These are phyloP conservation scores for Boletus barrowsii DNA, from an alignment of 768 basidiomycete genomes.

Conservation along the genomic window DNA sequence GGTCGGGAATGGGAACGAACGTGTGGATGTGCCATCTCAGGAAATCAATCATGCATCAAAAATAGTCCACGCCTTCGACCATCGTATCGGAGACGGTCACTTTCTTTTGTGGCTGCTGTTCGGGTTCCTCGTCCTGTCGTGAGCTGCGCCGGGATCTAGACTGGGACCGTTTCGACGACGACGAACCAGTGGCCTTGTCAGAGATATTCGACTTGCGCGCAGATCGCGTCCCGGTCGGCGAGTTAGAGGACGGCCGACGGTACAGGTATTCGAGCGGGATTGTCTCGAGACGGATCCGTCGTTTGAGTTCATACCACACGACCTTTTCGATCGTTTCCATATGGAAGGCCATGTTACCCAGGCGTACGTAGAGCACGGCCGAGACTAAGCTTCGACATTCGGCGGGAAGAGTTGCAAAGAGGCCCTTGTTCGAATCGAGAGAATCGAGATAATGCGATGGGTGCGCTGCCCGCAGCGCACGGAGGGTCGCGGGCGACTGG, in stretches of 20 bases:
- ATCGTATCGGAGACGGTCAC: slow-evolving; percentile 2
- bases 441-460: slow-evolving; percentile 35
- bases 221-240: neutral
- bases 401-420: slow-evolving; percentile 36
- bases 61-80: slow-evolving; percentile 34
- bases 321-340: slow-evolving; percentile 41
- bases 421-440: slow-evolving; percentile 24
- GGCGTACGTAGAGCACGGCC: slow-evolving; percentile 32
- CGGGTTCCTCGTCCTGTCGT: neutral
- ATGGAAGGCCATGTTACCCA: slow-evolving; percentile 32
- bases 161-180: slow-evolving; percentile 2
- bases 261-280: slow-evolving; percentile 20
- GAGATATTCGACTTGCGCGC: slow-evolving; percentile 1
- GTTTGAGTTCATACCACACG: slow-evolving; percentile 34
- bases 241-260: slow-evolving; percentile 3
- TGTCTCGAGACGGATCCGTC: slow-evolving; percentile 30
- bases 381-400: slow-evolving; percentile 34
- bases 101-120: neutral
- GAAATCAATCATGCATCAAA: slow-evolving; percentile 10
- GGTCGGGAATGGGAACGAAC: neutral
- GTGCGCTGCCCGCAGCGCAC: slow-evolving; percentile 38
- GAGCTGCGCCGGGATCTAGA: slow-evolving; percentile 7
- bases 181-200: neutral
- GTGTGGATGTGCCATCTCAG: neutral
- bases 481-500: slow-evolving; percentile 28